Conservation (phyloP, 208 protist species). For the Endotrypanum monterogeii region DNA sequence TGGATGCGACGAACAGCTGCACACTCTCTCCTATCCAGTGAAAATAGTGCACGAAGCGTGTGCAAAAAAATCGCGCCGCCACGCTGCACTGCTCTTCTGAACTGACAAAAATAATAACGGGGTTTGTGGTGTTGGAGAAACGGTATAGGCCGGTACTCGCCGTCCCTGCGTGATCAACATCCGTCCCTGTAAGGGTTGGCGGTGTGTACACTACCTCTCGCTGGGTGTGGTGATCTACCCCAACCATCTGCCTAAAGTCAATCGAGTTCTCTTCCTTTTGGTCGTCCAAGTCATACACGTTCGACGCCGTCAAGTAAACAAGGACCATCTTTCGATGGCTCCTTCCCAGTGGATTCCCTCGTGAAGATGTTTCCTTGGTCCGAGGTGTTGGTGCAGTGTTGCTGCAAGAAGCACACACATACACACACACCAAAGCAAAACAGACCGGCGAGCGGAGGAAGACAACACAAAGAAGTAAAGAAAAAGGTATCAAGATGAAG, state of each 20-base stretch:
- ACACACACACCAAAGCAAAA: not conserved
- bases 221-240: slow-evolving; percentile 19
- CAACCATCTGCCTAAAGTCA: slow-evolving; percentile 31
- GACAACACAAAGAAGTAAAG: not conserved
- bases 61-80: slow-evolving; percentile 72
- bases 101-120: slow-evolving; percentile 67
- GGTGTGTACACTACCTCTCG: slow-evolving; percentile 31
- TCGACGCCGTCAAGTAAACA: slow-evolving; percentile 13
- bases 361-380: not conserved
- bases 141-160: slow-evolving; percentile 19
- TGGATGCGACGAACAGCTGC: slow-evolving; percentile 50
- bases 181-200: slow-evolving; percentile 20
- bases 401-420: too few relatives aligned
- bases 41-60: slow-evolving; percentile 59
- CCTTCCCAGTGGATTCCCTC: too few relatives aligned
- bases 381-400: not conserved
- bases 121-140: slow-evolving; percentile 42
- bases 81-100: slow-evolving; percentile 49
- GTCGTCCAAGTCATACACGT: slow-evolving; percentile 16
- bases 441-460: not conserved
- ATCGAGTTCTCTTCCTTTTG: slow-evolving; percentile 23
- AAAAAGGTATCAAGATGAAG: not conserved
- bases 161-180: not conserved
- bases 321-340: slow-evolving; percentile 21
- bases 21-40: slow-evolving; percentile 67